phyloP scores from a whole-genome alignment of 139 green algal species.

The Eudorina sp. region DNA sequence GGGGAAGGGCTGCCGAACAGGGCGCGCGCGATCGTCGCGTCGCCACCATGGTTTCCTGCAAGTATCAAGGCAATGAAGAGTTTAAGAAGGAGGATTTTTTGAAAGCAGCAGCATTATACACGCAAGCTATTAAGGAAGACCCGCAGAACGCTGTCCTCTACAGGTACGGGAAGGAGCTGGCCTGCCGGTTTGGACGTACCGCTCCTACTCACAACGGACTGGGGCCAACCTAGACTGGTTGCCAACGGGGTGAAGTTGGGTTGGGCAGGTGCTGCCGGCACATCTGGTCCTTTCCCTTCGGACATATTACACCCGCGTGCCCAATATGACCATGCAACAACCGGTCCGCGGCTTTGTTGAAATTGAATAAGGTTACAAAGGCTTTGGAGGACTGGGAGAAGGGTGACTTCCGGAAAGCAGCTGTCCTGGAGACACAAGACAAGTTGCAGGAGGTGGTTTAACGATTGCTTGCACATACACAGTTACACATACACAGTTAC shows the following conservation, averaged over 20 bases:
- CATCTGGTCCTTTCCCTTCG: too few species aligned
- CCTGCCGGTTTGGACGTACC: too few species aligned
- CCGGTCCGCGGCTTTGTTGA: constrained; percentile 86
- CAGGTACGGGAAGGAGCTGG: constrained; percentile 72
- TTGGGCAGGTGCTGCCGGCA: too few species aligned
- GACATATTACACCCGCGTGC: too few species aligned
- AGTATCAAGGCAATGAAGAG: constrained; percentile 86
- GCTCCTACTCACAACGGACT: too few species aligned
- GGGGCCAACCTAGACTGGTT: too few species aligned
- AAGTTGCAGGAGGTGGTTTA: constrained; percentile 35
- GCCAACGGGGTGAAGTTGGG: too few species aligned
- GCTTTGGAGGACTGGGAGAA: constrained; percentile 95
- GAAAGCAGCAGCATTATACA: constrained; percentile 91
- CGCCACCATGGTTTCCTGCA: constrained; percentile 54
- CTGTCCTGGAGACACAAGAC: constrained; percentile 53
- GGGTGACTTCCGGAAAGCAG: constrained; percentile 55
- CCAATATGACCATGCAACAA: too few species aligned
- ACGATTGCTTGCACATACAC: too few species aligned
- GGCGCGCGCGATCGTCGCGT: constrained; percentile 5
- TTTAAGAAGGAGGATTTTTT: constrained; percentile 85
- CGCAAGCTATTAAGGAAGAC: constrained; percentile 88
- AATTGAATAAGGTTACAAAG: constrained; percentile 93
- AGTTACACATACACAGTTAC: too few species aligned
- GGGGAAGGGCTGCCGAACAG: too few species aligned
- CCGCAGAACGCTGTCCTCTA: constrained; percentile 82